phyloP scores from a whole-genome alignment of 768 basidiomycete species.

The Nevesoporus exiguus region DNA sequence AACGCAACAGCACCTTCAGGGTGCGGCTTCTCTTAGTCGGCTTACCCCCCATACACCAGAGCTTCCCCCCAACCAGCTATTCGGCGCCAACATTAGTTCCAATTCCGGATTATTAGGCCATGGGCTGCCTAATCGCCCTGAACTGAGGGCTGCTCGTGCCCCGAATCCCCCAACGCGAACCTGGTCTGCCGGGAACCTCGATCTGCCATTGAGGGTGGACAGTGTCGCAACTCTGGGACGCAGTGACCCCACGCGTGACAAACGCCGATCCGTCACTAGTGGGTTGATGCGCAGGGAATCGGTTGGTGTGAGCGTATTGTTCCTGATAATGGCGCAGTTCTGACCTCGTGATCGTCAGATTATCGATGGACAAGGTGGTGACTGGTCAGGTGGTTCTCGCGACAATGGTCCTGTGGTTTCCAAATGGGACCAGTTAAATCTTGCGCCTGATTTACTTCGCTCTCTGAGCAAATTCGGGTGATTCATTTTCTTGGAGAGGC shows the following conservation, averaged over 20 bases:
- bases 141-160: slow-evolving; percentile 57
- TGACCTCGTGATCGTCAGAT: slow-evolving; percentile 38
- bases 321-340: slow-evolving; percentile 5
- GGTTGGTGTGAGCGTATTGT: slow-evolving; percentile 50
- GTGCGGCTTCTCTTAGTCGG: slow-evolving; percentile 34
- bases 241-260: slow-evolving; percentile 49
- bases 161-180: slow-evolving; percentile 74
- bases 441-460: slow-evolving; percentile 83
- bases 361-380: slow-evolving; percentile 53
- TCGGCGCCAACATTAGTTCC: slow-evolving; percentile 37
- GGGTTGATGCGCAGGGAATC: slow-evolving; percentile 73
- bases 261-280: slow-evolving; percentile 68
- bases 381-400: slow-evolving; percentile 53
- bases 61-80: slow-evolving; percentile 42
- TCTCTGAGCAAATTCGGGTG: slow-evolving; percentile 94
- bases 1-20: slow-evolving; percentile 65
- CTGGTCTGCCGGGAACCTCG: slow-evolving; percentile 81
- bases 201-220: slow-evolving; percentile 61
- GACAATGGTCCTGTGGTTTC: slow-evolving; percentile 79
- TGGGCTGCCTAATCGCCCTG: slow-evolving; percentile 61
- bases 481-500: slow-evolving; percentile 29
- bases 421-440: slow-evolving; percentile 92
- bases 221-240: slow-evolving; percentile 37
- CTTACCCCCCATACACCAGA: slow-evolving; percentile 38
- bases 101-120: slow-evolving; percentile 48